Evolutionary conservation across 1,284 basidiomycete species (phyloP).

Genomic region (Tausonia pullulans): DNA sequence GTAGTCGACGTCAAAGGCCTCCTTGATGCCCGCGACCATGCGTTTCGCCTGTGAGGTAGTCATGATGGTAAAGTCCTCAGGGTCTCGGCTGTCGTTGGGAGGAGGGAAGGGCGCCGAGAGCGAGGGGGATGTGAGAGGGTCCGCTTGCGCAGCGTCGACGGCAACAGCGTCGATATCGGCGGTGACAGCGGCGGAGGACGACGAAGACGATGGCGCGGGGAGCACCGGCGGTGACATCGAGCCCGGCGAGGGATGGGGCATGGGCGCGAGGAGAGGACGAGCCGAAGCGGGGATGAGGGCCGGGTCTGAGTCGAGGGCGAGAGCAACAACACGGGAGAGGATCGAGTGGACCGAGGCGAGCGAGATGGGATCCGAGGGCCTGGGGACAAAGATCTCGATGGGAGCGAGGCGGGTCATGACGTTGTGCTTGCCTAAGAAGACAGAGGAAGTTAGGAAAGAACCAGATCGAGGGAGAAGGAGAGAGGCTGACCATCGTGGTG

Average conservation of each 20-base stretch:
- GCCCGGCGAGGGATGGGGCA: background rate
- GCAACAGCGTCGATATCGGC: background rate
- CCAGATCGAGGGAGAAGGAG: background rate
- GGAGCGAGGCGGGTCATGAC: constrained; percentile 76
- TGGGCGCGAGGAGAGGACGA: background rate
- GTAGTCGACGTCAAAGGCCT: constrained; percentile 78
- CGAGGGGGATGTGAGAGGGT: constrained; percentile 21
- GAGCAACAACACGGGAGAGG: constrained; percentile 63
- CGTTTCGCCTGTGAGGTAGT: constrained; percentile 74
- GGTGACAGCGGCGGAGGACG: constrained; percentile 15
- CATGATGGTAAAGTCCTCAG: constrained; percentile 93
- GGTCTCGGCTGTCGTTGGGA: constrained; percentile 40
- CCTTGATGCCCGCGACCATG: constrained; percentile 64
- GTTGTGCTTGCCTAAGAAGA: constrained; percentile 63
- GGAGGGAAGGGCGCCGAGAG: constrained; percentile 14
- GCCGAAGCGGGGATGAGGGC: constrained; percentile 48
- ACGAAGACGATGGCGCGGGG: background rate
- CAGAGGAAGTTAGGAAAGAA: background rate
- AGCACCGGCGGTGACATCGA: background rate
- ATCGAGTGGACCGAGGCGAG: constrained; percentile 51
- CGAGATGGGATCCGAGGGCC: constrained; percentile 42
- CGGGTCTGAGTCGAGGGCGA: constrained; percentile 76
- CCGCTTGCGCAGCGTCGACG: background rate
- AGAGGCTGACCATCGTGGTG: constrained; percentile 58
- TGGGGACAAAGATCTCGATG: constrained; percentile 59